Base-by-base conservation (phyloP, 2,329 filamentous ascomycete genomes). In the Sarocladium brachiariae region DNA sequence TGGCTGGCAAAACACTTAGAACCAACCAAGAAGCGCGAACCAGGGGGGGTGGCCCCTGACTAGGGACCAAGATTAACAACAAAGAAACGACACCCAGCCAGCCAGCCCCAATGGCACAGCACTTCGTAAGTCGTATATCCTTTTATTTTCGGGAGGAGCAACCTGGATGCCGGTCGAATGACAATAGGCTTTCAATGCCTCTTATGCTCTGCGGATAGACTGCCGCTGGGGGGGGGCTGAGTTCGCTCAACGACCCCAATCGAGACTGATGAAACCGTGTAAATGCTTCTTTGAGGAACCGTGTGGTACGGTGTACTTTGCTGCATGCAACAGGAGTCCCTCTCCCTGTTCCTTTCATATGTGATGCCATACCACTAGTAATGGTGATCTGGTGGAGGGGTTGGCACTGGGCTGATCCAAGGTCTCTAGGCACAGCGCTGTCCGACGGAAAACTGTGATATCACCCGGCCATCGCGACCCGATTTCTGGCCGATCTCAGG, bases 181-280 rank as follows among this genome's bases (percentile, higher is more conserved):
- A n/a, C n/a, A 43, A 43, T 43, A 43, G 39, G 39, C 23, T 43
- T 25, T 43, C 39, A 37, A n/a, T n/a, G n/a, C n/a, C n/a, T n/a
- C n/a, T n/a, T n/a, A n/a, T n/a, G n/a, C n/a, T n/a, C n/a, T n/a
- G n/a, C n/a, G n/a, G n/a, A n/a, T n/a, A n/a, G n/a, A n/a, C n/a
- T n/a, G n/a, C n/a, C n/a, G n/a, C n/a, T n/a, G n/a, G n/a, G n/a
- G n/a, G n/a, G n/a, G n/a, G n/a, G n/a, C n/a, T n/a, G n/a, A n/a
- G n/a, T n/a, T n/a, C n/a, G n/a, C n/a, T n/a, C n/a, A n/a, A n/a
- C n/a, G n/a, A n/a, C n/a, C n/a, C n/a, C n/a, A n/a, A n/a, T n/a
- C n/a, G n/a, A n/a, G n/a, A n/a, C n/a, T n/a, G n/a, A n/a, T n/a
- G n/a, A n/a, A n/a, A n/a, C n/a, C n/a, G n/a, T n/a, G n/a, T n/a